Percentiles rank a stretch among this genome's conserved stretches.
Evolutionary conservation across 164 flowering plant species (phyloP).

Genomic region (Liquidambar formosana): DNA sequence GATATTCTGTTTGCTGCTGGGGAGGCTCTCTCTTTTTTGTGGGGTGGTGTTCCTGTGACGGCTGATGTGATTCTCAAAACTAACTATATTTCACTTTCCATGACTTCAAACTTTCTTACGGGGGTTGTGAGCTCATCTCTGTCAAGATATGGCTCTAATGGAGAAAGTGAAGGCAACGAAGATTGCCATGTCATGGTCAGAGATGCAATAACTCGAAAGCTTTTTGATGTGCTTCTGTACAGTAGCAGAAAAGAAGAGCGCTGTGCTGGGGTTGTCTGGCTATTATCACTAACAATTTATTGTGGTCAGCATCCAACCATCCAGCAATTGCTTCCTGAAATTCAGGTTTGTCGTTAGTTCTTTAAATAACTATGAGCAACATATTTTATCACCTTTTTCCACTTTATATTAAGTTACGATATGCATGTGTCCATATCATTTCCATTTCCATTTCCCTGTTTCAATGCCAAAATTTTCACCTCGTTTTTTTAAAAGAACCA

Average conservation of each 20-base stretch:
- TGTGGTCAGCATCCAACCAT: constrained; percentile 80
- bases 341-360: constrained; percentile 61
- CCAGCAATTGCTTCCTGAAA: constrained; percentile 90
- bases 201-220: constrained; percentile 68
- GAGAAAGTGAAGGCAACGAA: constrained; percentile 39
- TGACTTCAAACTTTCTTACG: constrained; percentile 72
- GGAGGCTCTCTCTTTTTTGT: constrained; percentile 89
- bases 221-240: constrained; percentile 80
- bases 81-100: constrained; percentile 82
- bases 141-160: constrained; percentile 26
- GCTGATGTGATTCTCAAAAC: constrained; percentile 89
- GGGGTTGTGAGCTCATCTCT: constrained; percentile 51
- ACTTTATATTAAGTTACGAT: too few relatives aligned
- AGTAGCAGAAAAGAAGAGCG: constrained; percentile 95
- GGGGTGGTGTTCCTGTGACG: constrained; percentile 96
- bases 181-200: constrained; percentile 50
- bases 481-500: too few relatives aligned
- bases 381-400: background rate
- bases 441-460: too few relatives aligned
- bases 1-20: constrained; percentile 97
- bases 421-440: too few relatives aligned
- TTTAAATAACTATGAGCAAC: background rate
- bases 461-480: too few relatives aligned
- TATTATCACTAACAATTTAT: constrained; percentile 86
- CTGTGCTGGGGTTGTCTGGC: constrained; percentile 95